Evolutionary conservation across 768 basidiomycete genomes (phyloP), one percentile per base, ranked within the genome.

Genomic region (Agrocybe chaxingu): DNA sequence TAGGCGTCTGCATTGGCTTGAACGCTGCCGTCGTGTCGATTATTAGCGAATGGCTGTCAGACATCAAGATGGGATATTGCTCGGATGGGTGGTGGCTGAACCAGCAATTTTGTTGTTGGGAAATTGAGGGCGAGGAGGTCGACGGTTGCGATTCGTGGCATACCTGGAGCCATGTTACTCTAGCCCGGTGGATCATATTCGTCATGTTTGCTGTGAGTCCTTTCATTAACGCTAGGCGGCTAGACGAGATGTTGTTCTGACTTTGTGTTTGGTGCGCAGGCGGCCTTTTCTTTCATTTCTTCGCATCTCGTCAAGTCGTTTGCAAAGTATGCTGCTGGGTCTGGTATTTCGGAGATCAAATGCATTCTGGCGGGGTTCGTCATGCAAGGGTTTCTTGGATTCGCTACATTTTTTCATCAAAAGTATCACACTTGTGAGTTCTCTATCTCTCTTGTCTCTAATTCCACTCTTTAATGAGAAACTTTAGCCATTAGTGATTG

Each of bases 321-420:
- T 60, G 95, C 96, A 7, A 94, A 85, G 47, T 96, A 96, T 67
- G 95, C 97, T 10, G 97, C 97, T 13, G 95, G 97, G 4, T 98
- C 95, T 51, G 97, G 97, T 45, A 98, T 99, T 42, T 92, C 95
- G 16, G 97, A 99, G 69, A 98, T 99, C 69, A 99, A 98, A 62
- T 97, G 93, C 64, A 98, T 98, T 58, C 74, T 99, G 30, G 92
- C 91, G 7, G 97, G 97, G 3, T 99, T 99, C 70, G 78, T 95
- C 58, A 98, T 99, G 89, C 86, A 97, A 66, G 93, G 94, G 0
- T 99, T 88, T 68, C 77, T 98, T 33, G 89, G 92, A 10, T 84
- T 87, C 53, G 83, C 86, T 64, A 98, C 97, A 1, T 87, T 98
- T 57, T 57, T 76, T 86, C 53, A 91, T 98, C 68, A 99, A 99